Conservation (phyloP, 2,329 filamentous ascomycete genomes). For the Polychaeton citri region DNA sequence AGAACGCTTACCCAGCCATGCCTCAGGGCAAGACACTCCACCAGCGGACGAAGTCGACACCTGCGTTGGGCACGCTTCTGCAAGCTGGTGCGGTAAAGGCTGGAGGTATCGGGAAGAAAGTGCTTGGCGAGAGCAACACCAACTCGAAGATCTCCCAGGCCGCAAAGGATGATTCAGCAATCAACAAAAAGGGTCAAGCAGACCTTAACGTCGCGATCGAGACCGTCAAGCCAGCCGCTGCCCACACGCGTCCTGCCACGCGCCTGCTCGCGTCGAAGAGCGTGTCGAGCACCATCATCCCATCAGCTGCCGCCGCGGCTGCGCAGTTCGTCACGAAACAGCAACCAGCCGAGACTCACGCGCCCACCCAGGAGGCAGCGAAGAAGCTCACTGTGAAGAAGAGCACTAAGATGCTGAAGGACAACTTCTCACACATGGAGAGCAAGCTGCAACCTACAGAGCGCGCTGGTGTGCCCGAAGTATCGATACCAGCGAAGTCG, state of each 20-base stretch:
- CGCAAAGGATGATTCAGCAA: conserved; percentile 44
- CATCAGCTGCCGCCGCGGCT: conserved; percentile 15
- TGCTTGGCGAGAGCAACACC: conserved; percentile 19
- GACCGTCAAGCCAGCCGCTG: conserved; percentile 30
- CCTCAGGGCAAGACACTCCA: conserved; percentile 48
- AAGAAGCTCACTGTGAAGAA: conserved; percentile 20
- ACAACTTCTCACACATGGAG: conserved; percentile 4
- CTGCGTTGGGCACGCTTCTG: conserved; percentile 43
- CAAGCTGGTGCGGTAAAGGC: conserved; percentile 46
- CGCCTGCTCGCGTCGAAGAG: conserved; percentile 32
- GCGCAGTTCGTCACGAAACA: conserved; percentile 1
- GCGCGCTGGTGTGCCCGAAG: not conserved
- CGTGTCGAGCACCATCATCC: conserved; percentile 23
- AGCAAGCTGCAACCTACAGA: conserved; percentile 1
- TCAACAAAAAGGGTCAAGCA: conserved; percentile 33
- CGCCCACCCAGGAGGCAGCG: conserved; percentile 4
- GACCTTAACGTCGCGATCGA: conserved; percentile 23
- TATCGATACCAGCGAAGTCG: not conserved
- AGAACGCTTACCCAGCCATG: conserved; percentile 43
- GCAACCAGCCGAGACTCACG: conserved; percentile 1
- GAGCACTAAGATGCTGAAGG: conserved; percentile 19
- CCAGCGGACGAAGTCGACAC: conserved; percentile 69
- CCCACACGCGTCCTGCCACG: conserved; percentile 43
- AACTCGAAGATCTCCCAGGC: conserved; percentile 18
- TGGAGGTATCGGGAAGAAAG: conserved; percentile 47